These are phyloP conservation scores for Radiomyces spectabilis DNA, from an alignment of 192 early-diverging fungal species.

Conservation along the genomic window DNA sequence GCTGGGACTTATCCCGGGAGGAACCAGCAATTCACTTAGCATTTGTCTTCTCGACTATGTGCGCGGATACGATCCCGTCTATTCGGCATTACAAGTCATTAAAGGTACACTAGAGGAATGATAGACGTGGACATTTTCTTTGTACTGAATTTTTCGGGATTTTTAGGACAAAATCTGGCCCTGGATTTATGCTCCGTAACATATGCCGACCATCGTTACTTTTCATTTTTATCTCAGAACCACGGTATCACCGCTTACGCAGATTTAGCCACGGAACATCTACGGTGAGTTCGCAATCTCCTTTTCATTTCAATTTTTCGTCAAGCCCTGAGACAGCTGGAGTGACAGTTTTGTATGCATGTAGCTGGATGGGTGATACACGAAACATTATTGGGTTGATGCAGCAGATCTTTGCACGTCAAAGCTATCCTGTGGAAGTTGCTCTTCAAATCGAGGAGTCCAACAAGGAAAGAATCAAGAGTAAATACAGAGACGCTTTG, in stretches of 20 bases:
- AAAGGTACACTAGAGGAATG: constrained; percentile 26
- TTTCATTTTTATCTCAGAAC: constrained; percentile 45
- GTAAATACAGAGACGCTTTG: constrained; percentile 16
- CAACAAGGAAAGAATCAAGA: constrained; percentile 27
- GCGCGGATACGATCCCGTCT: constrained; percentile 20
- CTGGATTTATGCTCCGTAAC: constrained; percentile 49
- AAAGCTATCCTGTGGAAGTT: constrained; percentile 27
- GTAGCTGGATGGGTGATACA: constrained; percentile 48
- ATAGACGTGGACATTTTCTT: too few relatives aligned
- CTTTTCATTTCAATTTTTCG: too few relatives aligned
- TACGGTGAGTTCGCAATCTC: too few relatives aligned
- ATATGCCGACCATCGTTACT: constrained; percentile 31
- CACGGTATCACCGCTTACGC: constrained; percentile 47
- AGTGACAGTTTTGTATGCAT: too few relatives aligned
- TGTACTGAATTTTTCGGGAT: too few relatives aligned
- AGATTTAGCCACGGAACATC: constrained; percentile 43
- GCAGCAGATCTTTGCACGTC: constrained; percentile 28
- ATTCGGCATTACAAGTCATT: constrained; percentile 28
- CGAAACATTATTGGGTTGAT: constrained; percentile 33
- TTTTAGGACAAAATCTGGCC: constrained; percentile 33
- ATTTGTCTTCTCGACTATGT: constrained; percentile 37
- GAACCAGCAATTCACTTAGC: constrained; percentile 46
- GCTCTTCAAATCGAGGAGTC: constrained; percentile 34
- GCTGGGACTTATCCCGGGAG: constrained; percentile 53
- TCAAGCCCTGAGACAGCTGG: too few relatives aligned